These are phyloP conservation scores for Phytophthora pistaciae DNA, from an alignment of 352 stramenopile species.

Conservation along the genomic window DNA sequence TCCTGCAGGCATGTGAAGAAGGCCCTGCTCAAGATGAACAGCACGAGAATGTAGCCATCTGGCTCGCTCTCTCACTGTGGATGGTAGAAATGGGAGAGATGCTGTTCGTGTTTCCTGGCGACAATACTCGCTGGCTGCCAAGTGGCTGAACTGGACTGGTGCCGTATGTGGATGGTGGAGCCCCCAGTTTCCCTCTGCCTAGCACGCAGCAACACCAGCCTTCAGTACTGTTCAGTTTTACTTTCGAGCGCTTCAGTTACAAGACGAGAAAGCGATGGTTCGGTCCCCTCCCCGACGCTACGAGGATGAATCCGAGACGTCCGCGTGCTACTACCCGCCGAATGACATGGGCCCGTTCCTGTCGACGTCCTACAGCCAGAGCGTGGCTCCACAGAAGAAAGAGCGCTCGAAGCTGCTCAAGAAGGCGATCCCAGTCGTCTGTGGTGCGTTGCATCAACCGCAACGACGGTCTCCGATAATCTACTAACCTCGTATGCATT, in stretches of 20 bases:
- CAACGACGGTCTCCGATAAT: slow-evolving; percentile 3
- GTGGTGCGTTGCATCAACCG: slow-evolving; percentile 15
- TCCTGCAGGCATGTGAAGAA: slow-evolving; percentile 3
- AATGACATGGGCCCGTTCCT: slow-evolving; percentile 39
- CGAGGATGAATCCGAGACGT: slow-evolving; percentile 34
- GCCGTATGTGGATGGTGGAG: not conserved
- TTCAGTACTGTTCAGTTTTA: slow-evolving; percentile 31
- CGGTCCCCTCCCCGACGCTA: slow-evolving; percentile 26
- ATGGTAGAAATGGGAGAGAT: slow-evolving; percentile 13
- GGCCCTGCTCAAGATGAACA: not conserved
- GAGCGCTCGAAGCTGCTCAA: slow-evolving; percentile 28
- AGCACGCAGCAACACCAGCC: not conserved
- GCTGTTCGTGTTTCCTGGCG: slow-evolving; percentile 9
- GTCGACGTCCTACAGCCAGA: slow-evolving; percentile 36
- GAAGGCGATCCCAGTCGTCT: slow-evolving; percentile 33
- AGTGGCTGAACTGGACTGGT: not conserved
- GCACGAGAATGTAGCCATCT: slow-evolving; percentile 5
- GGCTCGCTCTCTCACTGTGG: not conserved
- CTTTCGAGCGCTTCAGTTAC: slow-evolving; percentile 20
- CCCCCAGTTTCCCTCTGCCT: slow-evolving; percentile 29
- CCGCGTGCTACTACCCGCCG: slow-evolving; percentile 40
- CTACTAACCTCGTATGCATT: not conserved
- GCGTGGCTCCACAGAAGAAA: slow-evolving; percentile 28
- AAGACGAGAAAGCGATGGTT: slow-evolving; percentile 28
- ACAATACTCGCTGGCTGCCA: not conserved